These are phyloP conservation scores for Akanthomyces lecanii DNA, from an alignment of 2,329 filamentous ascomycete genomes.

Conservation along the genomic window DNA sequence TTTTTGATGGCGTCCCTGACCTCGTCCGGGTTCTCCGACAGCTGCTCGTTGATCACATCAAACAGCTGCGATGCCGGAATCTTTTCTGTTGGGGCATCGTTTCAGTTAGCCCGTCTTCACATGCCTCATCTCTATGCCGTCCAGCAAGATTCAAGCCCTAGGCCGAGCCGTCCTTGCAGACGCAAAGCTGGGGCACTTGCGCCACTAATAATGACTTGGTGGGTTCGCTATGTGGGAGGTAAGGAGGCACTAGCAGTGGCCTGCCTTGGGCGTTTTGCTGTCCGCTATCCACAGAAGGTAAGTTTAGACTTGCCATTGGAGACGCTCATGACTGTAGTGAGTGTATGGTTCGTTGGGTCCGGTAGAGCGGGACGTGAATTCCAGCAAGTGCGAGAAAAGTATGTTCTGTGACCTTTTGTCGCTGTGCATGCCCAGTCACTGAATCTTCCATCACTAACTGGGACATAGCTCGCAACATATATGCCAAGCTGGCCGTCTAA, in stretches of 20 bases:
- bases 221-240: not conserved
- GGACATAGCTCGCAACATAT: not conserved
- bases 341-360: not conserved
- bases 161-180: not conserved
- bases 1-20: slow-evolving; percentile 78
- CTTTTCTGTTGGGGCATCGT: slow-evolving; percentile 44
- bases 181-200: not conserved
- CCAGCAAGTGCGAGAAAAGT: not conserved
- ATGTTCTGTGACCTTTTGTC: not conserved
- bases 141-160: not conserved
- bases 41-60: slow-evolving; percentile 69
- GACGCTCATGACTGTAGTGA: not conserved
- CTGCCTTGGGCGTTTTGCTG: not conserved
- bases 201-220: slow-evolving; percentile 1
- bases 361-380: not conserved
- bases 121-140: not conserved
- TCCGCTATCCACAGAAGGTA: not conserved
- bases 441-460: not conserved
- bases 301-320: not conserved
- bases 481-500: not conserved
- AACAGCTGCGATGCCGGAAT: slow-evolving; percentile 84
- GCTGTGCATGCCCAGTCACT: not conserved
- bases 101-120: slow-evolving; percentile 1
- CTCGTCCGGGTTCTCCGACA: slow-evolving; percentile 61
- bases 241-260: not conserved